Conservation (phyloP, 1,284 basidiomycete genomes). For the Agroathelia rolfsii region DNA sequence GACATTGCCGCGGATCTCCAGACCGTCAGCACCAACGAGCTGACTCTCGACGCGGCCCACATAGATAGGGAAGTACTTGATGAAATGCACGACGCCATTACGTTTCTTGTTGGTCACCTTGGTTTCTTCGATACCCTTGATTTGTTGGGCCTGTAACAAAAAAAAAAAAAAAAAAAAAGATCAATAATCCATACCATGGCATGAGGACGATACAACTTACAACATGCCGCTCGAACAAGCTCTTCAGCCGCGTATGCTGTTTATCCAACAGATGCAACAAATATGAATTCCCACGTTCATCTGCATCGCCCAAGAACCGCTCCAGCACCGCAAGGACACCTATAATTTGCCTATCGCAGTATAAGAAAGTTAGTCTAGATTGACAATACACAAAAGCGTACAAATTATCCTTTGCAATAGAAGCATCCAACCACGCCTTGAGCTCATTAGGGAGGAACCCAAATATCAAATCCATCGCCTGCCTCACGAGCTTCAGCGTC, state of each 20-base stretch:
- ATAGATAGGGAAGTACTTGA: conserved; percentile 88
- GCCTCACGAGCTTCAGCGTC: conserved; percentile 74
- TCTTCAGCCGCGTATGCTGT: conserved; percentile 69
- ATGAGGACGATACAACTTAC: conserved; percentile 34
- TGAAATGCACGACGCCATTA: conserved; percentile 87
- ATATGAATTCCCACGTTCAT: conserved; percentile 72
- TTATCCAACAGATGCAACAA: conserved; percentile 69
- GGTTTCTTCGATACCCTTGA: conserved; percentile 84
- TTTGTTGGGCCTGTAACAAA: conserved; percentile 64
- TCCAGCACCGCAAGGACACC: conserved; percentile 80
- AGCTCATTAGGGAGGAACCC: conserved; percentile 83
- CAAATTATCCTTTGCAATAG: conserved; percentile 71
- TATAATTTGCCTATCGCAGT: conserved; percentile 61
- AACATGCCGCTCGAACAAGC: conserved; percentile 67
- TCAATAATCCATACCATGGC: not conserved
- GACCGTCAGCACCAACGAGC: conserved; percentile 65
- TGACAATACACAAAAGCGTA: conserved; percentile 29
- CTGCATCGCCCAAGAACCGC: conserved; percentile 67
- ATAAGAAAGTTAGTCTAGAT: conserved; percentile 5
- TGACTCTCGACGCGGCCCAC: conserved; percentile 81
- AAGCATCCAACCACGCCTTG: conserved; percentile 77
- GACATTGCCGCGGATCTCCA: conserved; percentile 73
- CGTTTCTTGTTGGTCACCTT: conserved; percentile 89
- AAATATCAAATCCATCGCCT: conserved; percentile 91
- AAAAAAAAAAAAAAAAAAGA: conserved; percentile 7